Conservation (phyloP, 805 yeast species). For the Ogataea haglerorum region DNA sequence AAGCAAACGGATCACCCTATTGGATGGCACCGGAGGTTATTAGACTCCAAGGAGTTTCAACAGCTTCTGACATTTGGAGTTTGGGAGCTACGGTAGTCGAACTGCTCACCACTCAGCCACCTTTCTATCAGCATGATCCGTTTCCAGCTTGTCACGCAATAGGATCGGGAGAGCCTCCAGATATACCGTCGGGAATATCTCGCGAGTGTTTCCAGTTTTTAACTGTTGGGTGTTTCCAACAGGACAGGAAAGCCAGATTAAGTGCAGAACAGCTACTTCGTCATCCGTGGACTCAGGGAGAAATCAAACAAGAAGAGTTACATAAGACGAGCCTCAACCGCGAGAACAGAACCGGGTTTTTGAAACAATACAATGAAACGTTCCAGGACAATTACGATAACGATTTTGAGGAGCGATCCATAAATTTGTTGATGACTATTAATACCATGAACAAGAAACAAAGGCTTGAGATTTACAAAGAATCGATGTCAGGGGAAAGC, state of each 20-base stretch:
- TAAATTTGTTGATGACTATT: constrained; percentile 14
- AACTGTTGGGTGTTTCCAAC: constrained; percentile 64
- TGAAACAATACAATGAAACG: constrained; percentile 18
- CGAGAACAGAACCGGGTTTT: constrained; percentile 7
- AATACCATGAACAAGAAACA: constrained; percentile 17
- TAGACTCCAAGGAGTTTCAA: constrained; percentile 76
- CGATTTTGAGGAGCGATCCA: constrained; percentile 20
- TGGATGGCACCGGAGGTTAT: constrained; percentile 99
- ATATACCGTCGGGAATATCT: constrained; percentile 47
- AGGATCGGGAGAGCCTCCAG: constrained; percentile 70
- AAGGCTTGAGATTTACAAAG: constrained; percentile 21
- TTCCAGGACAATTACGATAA: constrained; percentile 17
- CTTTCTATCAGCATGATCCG: constrained; percentile 71
- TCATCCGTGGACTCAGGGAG: constrained; percentile 56
- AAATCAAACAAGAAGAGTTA: constrained; percentile 3
- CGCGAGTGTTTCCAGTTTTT: constrained; percentile 44
- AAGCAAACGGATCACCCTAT: constrained; percentile 82
- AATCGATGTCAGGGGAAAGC: constrained; percentile 14
- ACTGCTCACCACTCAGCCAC: constrained; percentile 80
- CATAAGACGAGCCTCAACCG: constrained; percentile 1
- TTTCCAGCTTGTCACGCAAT: constrained; percentile 83
- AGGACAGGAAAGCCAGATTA: constrained; percentile 57
- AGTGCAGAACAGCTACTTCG: constrained; percentile 52
- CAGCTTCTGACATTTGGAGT: constrained; percentile 91
- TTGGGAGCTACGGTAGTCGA: constrained; percentile 94